These are phyloP conservation scores for Venturia effusa DNA, from an alignment of 2,329 filamentous ascomycete species.

Conservation along the genomic window DNA sequence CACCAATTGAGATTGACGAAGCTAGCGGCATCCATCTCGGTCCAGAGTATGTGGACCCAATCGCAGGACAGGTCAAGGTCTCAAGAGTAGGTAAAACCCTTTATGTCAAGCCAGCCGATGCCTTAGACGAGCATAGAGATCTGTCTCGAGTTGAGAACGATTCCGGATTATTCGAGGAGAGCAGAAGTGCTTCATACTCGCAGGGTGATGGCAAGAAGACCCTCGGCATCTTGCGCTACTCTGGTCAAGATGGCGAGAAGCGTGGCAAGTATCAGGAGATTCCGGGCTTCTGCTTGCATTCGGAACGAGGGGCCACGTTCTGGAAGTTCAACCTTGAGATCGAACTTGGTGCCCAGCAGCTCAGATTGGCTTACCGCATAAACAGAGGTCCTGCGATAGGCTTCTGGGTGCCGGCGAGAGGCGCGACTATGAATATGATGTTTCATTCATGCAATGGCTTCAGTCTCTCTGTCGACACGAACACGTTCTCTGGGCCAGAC, in stretches of 20 bases:
- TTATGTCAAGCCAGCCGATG: slow-evolving; percentile 81
- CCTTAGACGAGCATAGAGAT: slow-evolving; percentile 67
- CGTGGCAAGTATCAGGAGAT: slow-evolving; percentile 74
- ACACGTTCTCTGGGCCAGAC: slow-evolving; percentile 82
- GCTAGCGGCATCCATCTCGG: slow-evolving; percentile 50
- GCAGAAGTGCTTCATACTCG: slow-evolving; percentile 36
- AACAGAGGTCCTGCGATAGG: slow-evolving; percentile 79
- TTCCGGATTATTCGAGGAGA: slow-evolving; percentile 71
- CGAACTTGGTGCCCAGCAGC: slow-evolving; percentile 66
- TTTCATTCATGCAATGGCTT: slow-evolving; percentile 98
- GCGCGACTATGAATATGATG: slow-evolving; percentile 95
- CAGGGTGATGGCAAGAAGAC: not conserved
- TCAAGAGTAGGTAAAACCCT: slow-evolving; percentile 76
- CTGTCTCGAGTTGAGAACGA: slow-evolving; percentile 71
- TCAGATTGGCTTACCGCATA: slow-evolving; percentile 89
- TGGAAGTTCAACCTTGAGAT: slow-evolving; percentile 96
- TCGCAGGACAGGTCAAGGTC: slow-evolving; percentile 77
- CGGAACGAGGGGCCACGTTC: slow-evolving; percentile 81
- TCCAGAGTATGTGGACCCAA: slow-evolving; percentile 77
- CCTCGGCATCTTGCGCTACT: slow-evolving; percentile 25
- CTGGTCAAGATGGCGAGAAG: slow-evolving; percentile 64
- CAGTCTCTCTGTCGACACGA: slow-evolving; percentile 63
- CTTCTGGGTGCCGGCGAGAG: slow-evolving; percentile 86
- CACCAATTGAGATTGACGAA: slow-evolving; percentile 56
- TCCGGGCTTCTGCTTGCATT: slow-evolving; percentile 68